Base-by-base conservation (phyloP, 805 yeast species). In the Isabelozyma heimii region DNA sequence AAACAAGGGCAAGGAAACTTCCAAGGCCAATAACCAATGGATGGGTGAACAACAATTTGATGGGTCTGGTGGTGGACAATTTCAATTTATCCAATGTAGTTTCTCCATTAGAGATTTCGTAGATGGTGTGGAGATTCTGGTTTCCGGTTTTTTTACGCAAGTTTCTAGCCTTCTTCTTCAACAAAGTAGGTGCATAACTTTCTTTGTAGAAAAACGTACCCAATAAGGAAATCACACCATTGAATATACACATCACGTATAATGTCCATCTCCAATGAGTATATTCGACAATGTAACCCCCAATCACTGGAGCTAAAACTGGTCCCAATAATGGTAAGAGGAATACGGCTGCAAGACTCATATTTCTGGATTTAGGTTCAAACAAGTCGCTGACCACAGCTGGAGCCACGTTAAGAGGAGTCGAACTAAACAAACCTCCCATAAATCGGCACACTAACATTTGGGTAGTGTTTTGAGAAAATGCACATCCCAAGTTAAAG, bases 1-100 rank as follows among this genome's bases (percentile, higher is more conserved):
- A 71, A 9, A 66, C 63, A 53, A 72, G 67, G 2, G 75, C 75
- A 73, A 72, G 67, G 52, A 69, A 72, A 12, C 73, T 62, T 1
- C 76, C 75, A 47, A 72, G 59, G 0, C 75, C 75, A 37, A 69
- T 54, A 12, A 72, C 60, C 69, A 72, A 69, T 2, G 75, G 75
- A 49, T 72, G 69, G 15, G 65, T 59, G 49, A 58, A 56, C 9
- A 72, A 57, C 20, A 71, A 59, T 24, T 63, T 61, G 16, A 72
- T 37, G 4, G 76, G 76, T 40, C 75, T 54, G 15, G 61, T 52
- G 52, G 69, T 59, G 6, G 67, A 61, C 12, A 56, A 48, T 37
- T 51, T 55, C 43, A 67, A 51, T 40, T 63, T 59, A 4, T 55
- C 60, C 15, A 55, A 41, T 2, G 57, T 53, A 14, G 62, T 56